These are phyloP conservation scores for Saprolegnia diclina DNA, from an alignment of 352 stramenopile genomes.

Conservation along the genomic window DNA sequence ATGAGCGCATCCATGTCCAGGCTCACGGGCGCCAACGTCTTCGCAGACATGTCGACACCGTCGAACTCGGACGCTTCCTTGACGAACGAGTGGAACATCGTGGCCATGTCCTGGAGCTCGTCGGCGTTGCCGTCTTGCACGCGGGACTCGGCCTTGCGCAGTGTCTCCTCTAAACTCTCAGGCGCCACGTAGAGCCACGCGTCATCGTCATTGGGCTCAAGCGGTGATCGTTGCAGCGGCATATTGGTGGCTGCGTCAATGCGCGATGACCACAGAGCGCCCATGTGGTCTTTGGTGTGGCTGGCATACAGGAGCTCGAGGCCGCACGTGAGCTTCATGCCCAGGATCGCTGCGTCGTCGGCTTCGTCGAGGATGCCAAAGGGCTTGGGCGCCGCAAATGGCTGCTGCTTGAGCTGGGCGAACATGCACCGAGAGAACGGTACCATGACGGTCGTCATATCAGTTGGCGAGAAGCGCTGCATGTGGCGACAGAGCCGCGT, in stretches of 20 bases:
- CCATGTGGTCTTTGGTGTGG: constrained; percentile 42
- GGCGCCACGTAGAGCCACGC: constrained; percentile 73
- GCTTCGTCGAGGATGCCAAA: constrained; percentile 37
- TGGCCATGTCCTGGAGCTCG: constrained; percentile 60
- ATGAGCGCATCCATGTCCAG: constrained; percentile 70
- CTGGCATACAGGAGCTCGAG: constrained; percentile 61
- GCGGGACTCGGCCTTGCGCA: constrained; percentile 35
- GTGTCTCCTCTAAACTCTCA: constrained; percentile 61
- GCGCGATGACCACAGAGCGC: constrained; percentile 33
- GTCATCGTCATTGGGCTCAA: constrained; percentile 56
- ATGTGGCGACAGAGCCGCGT: constrained; percentile 50
- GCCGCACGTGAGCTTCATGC: constrained; percentile 71
- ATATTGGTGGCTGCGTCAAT: constrained; percentile 44
- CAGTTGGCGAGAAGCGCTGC: constrained; percentile 37
- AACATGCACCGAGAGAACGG: constrained; percentile 79
- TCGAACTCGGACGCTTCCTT: constrained; percentile 52
- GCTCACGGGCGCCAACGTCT: constrained; percentile 44
- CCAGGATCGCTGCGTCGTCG: constrained; percentile 45
- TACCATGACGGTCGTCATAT: constrained; percentile 35
- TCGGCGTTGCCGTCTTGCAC: constrained; percentile 43
- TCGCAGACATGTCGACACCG: constrained; percentile 37
- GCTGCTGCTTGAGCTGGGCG: constrained; percentile 73
- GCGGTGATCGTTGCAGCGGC: constrained; percentile 5
- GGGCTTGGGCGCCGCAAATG: constrained; percentile 55
- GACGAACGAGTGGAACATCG: constrained; percentile 75